phyloP scores from a whole-genome alignment of 2,329 filamentous ascomycete genomes.

The Sporothrix sp. region DNA sequence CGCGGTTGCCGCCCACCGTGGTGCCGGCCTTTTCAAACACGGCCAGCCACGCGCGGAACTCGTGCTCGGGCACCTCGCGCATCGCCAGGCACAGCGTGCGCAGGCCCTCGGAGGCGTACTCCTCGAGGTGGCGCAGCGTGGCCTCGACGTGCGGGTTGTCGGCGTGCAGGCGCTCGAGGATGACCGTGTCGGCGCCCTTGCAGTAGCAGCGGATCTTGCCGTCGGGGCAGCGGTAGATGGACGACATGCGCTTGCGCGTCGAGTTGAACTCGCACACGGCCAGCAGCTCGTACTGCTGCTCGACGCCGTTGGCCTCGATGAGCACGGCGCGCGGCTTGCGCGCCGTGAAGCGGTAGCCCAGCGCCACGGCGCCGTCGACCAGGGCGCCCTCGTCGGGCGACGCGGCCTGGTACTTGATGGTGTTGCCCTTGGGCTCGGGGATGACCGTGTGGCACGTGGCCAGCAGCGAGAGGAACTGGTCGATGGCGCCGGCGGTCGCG shows the following conservation, averaged over 20 bases:
- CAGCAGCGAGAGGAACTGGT: conserved; percentile 81
- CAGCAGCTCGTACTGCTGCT: conserved; percentile 78
- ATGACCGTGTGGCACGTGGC: conserved; percentile 96
- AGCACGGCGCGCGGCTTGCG: conserved; percentile 83
- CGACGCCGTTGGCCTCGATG: conserved; percentile 62
- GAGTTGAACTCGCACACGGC: conserved; percentile 99
- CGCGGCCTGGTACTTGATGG: conserved; percentile 95
- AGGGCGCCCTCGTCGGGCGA: conserved; percentile 96
- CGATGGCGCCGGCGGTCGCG: conserved; percentile 40
- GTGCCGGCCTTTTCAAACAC: conserved; percentile 83
- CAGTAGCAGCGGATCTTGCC: conserved; percentile 89
- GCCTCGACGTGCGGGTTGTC: conserved; percentile 79
- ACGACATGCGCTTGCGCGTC: conserved; percentile 93
- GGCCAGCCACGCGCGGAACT: conserved; percentile 78
- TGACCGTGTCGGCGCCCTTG: conserved; percentile 96
- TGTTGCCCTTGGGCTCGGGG: conserved; percentile 69
- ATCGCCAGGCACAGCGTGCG: conserved; percentile 90
- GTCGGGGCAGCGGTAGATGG: conserved; percentile 92
- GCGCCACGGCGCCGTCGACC: conserved; percentile 74
- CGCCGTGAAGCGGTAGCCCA: conserved; percentile 86
- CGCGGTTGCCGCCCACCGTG: conserved; percentile 83
- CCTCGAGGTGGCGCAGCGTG: conserved; percentile 93
- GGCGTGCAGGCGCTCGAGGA: conserved; percentile 76
- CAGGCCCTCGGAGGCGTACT: conserved; percentile 92
- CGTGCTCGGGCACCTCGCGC: conserved; percentile 82